Conservation (phyloP, 768 basidiomycete species). For the Holtermannia corniformis region DNA sequence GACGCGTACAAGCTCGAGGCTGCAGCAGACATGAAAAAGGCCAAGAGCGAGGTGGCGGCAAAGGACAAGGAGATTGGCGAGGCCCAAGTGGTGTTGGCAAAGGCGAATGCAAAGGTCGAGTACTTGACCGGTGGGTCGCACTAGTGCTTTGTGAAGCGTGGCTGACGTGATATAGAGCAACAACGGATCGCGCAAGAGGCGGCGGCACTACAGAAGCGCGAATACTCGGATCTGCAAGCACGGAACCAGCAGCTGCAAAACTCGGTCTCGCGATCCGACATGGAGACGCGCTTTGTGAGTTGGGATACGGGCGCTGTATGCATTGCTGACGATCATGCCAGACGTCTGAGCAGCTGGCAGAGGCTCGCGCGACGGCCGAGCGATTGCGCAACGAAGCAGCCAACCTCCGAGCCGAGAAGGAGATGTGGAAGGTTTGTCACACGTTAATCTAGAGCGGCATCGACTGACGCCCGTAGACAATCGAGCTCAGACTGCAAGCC, state of each 20-base stretch:
- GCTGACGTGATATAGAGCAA: constrained; percentile 20
- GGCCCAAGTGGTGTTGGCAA: constrained; percentile 61
- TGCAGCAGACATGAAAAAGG: constrained; percentile 59
- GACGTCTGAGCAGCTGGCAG: constrained; percentile 57
- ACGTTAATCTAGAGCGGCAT: constrained; percentile 15
- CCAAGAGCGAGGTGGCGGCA: constrained; percentile 59
- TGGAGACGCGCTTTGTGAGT: constrained; percentile 23
- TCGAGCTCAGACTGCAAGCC: constrained; percentile 69
- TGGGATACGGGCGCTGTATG: not conserved
- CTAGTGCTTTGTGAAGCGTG: constrained; percentile 23
- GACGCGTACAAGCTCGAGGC: constrained; percentile 73
- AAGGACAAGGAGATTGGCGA: constrained; percentile 62
- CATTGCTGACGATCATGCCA: constrained; percentile 42
- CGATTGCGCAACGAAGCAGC: constrained; percentile 75
- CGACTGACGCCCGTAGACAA: constrained; percentile 50
- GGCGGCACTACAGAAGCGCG: constrained; percentile 26
- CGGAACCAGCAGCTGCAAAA: constrained; percentile 22
- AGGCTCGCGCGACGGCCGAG: constrained; percentile 56
- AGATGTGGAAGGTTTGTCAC: constrained; percentile 77
- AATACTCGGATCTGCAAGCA: constrained; percentile 19
- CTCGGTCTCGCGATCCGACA: constrained; percentile 19
- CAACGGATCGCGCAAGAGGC: constrained; percentile 22
- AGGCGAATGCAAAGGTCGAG: constrained; percentile 72
- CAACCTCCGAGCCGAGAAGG: constrained; percentile 85
- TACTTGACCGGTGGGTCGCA: constrained; percentile 67